Evolutionary conservation across 2,329 filamentous ascomycete species (phyloP).

Genomic region (Penicillium expansum): DNA sequence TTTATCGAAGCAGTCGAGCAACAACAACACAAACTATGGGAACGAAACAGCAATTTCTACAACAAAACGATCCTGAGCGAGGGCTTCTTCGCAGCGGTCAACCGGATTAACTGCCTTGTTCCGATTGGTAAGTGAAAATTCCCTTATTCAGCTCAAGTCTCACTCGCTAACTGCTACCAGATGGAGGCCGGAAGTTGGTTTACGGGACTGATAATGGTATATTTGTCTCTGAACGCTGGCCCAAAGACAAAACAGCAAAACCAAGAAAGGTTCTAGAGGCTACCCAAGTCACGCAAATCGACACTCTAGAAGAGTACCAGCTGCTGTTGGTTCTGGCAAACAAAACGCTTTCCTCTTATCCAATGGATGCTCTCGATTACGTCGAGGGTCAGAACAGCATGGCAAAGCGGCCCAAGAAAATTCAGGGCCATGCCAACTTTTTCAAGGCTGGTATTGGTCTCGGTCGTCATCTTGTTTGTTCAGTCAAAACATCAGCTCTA

Average conservation of each 20-base stretch:
- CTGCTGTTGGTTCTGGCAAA: constrained; percentile 88
- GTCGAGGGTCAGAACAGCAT: constrained; percentile 71
- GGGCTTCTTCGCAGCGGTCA: constrained; percentile 84
- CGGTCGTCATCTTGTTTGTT: constrained; percentile 90
- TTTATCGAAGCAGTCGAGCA: constrained; percentile 95
- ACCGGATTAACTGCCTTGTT: constrained; percentile 90
- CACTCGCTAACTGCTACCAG: constrained; percentile 45
- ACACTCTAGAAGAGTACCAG: constrained; percentile 92
- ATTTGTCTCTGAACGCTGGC: constrained; percentile 85
- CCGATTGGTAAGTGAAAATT: constrained; percentile 67
- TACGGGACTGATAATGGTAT: constrained; percentile 94
- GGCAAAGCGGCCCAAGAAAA: constrained; percentile 87
- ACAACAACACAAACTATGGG: constrained; percentile 81
- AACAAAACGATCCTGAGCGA: constrained; percentile 70
- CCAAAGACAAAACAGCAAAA: constrained; percentile 69
- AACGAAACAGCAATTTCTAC: constrained; percentile 67
- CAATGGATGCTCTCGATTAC: constrained; percentile 79
- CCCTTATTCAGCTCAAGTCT: not conserved
- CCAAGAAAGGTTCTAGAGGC: constrained; percentile 84
- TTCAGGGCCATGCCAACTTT: constrained; percentile 95
- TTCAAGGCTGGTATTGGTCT: constrained; percentile 97
- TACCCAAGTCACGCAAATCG: constrained; percentile 86
- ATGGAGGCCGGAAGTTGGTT: constrained; percentile 91
- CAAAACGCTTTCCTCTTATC: constrained; percentile 88
- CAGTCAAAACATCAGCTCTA: constrained; percentile 88